Percentiles rank a stretch among this genome's conserved stretches.
phyloP scores from a whole-genome alignment of 2,329 filamentous ascomycete genomes.

The Talaromyces atroroseus region DNA sequence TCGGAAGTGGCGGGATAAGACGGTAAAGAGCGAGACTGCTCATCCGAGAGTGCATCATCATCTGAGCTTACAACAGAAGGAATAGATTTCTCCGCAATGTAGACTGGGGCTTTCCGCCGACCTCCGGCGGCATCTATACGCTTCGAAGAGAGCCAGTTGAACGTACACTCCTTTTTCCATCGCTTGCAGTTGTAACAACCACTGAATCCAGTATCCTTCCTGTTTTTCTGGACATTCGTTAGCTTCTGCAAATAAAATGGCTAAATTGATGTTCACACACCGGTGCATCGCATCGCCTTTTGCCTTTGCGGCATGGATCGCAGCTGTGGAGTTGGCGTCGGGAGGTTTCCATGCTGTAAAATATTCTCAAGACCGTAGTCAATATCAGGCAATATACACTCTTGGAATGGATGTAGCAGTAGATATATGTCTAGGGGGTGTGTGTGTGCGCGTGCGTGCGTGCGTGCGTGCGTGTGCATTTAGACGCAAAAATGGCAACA shows the following conservation, averaged over 20 bases:
- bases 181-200: constrained; percentile 41
- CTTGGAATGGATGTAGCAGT: no score
- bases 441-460: no score
- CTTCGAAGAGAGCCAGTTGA: constrained; percentile 38
- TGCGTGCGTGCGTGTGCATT: no score
- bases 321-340: constrained; percentile 8
- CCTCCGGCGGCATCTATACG: no score
- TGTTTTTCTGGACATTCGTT: constrained; percentile 14
- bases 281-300: constrained; percentile 7
- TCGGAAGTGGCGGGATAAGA: constrained; percentile 6
- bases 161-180: constrained; percentile 42
- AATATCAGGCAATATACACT: no score
- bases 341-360: background rate
- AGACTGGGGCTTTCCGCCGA: constrained; percentile 1
- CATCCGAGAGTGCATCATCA: background rate
- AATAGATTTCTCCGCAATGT: background rate
- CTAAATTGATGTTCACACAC: background rate
- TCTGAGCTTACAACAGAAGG: constrained; percentile 1
- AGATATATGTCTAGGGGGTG: no score
- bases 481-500: no score
- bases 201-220: constrained; percentile 12
- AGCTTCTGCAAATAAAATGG: background rate
- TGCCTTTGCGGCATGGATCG: constrained; percentile 8
- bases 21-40: background rate
- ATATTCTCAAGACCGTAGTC: no score